Evolutionary conservation across 140 eudicot genomes (phyloP), one percentile per base, ranked within the genome.

Genomic region (Anethum foeniculum): DNA sequence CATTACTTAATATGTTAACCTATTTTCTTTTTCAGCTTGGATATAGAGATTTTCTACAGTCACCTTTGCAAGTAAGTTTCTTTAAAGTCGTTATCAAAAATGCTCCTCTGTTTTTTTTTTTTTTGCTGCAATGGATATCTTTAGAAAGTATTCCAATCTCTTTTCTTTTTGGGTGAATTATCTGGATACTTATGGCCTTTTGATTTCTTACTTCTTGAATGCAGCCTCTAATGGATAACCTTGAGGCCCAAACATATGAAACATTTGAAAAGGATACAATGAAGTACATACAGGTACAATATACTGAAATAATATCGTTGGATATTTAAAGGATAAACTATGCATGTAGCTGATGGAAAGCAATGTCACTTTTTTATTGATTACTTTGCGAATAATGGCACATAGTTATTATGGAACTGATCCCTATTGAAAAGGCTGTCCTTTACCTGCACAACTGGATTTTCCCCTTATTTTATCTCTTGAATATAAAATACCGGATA

Each of bases 161-260:
- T 67, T 43, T n/a, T 49, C 43, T 76, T 52, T 46, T 9, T 23
- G 21, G 79, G 30, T 79, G 21, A 34, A 49, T 9, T 64, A 58
- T 60, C 18, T 13, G 18, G 44, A 41, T 41, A 62, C 81, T 77
- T 43, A 36, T 75, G 74, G 74, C 39, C 62, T 8, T 85, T 23
- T 47, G 44, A 77, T 71, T 30, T 81, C 77, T 11, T 78, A 52
- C 39, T 77, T 74, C 10, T 54, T 81, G 43, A 48, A 46, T 88
- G 86, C 90, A 95, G 99, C 99, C 99, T 81, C 98, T 95, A 60
- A 95, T 95, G 99, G 99, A 95, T 87, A 95, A 95, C 85, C 84
- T 95, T 58, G 99, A 95, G 89, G 99, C 99, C 72, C 99, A 95
- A 86, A 95, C 99, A 6, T 95, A 95, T 80, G 99, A 95, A 90